phyloP scores from a whole-genome alignment of 208 protist genomes.

The Blastocrithidia nonstop region DNA sequence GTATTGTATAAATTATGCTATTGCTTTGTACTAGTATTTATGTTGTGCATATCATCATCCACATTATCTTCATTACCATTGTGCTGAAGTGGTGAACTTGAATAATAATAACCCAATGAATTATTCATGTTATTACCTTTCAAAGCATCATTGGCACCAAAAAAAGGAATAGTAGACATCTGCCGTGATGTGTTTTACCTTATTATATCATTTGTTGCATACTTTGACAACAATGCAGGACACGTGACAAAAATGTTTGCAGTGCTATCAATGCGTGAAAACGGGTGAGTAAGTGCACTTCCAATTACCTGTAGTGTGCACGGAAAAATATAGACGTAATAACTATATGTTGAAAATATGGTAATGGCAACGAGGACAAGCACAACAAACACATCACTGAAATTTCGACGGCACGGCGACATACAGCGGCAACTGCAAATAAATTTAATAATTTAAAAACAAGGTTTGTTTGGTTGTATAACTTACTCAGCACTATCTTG shows the following conservation, averaged over 20 bases:
- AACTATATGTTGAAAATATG: slow-evolving; percentile 48
- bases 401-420: slow-evolving; percentile 20
- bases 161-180: no score
- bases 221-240: no score
- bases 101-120: no score
- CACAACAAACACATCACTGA: slow-evolving; percentile 39
- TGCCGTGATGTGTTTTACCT: no score
- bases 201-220: no score
- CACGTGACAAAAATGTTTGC: no score
- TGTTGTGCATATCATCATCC: no score
- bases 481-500: not conserved
- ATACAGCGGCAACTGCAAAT: not conserved
- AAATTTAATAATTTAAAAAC: not conserved
- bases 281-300: slow-evolving; percentile 7
- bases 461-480: not conserved
- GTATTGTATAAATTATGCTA: slow-evolving; percentile 7
- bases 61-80: no score
- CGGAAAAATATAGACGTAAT: slow-evolving; percentile 69
- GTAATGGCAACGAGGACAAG: slow-evolving; percentile 31
- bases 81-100: no score
- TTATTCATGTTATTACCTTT: no score
- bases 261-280: slow-evolving; percentile 9
- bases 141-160: no score
- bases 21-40: no score
- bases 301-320: slow-evolving; percentile 19